phyloP scores from a whole-genome alignment of 345 rosid genomes.

The Arabis alpina region DNA sequence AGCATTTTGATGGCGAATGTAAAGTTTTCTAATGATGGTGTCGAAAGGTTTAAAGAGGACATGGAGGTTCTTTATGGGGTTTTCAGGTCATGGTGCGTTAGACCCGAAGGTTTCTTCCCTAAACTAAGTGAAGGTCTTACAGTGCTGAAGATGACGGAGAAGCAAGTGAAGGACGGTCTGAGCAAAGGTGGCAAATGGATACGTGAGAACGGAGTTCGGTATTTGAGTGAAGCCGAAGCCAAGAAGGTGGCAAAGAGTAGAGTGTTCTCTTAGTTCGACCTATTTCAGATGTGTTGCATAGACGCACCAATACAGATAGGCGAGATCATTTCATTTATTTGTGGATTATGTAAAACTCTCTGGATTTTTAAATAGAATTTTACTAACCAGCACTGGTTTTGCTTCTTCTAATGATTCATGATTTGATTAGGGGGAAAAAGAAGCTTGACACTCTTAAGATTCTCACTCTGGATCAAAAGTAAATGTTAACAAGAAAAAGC shows the following conservation, averaged over 20 bases:
- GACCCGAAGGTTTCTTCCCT: constrained; percentile 85
- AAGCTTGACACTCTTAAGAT: not conserved
- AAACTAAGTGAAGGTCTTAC: constrained; percentile 62
- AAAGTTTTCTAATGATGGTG: constrained; percentile 63
- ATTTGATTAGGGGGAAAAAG: not conserved
- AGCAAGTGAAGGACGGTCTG: constrained; percentile 53
- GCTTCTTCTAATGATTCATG: constrained; percentile 1
- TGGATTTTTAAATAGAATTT: not conserved
- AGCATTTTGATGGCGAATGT: constrained; percentile 64
- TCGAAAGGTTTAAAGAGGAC: constrained; percentile 66
- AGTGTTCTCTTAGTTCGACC: constrained; percentile 43
- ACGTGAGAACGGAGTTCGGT: constrained; percentile 63
- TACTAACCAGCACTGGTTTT: not conserved
- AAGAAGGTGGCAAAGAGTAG: constrained; percentile 65
- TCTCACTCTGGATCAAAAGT: not conserved
- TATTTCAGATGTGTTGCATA: constrained; percentile 21
- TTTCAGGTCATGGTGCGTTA: constrained; percentile 81
- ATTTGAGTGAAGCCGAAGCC: constrained; percentile 61
- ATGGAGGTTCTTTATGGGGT: constrained; percentile 70
- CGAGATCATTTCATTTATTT: constrained; percentile 36
- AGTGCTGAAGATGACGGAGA: constrained; percentile 65
- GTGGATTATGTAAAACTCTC: constrained; percentile 17
- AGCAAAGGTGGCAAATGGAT: constrained; percentile 54
- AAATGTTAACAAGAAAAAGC: not conserved
- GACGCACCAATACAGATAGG: constrained; percentile 17